A percentile compares a stretch with the other conserved stretches of the same genome.
Conservation (phyloP, 257 asterid species). For the Solanum peruvianum region DNA sequence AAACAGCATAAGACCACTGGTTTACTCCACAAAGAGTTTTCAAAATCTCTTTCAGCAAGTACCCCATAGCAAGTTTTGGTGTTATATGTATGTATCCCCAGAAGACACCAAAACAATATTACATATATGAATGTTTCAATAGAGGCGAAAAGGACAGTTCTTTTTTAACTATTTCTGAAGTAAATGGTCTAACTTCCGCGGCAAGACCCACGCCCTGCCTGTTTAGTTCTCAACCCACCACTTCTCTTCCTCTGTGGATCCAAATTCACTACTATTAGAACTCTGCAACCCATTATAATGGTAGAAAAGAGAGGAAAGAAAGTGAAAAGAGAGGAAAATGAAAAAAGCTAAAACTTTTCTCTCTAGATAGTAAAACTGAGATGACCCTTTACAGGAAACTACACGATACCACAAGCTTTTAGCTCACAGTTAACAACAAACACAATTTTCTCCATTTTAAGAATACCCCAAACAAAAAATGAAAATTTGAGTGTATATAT, state of each 20-base stretch:
- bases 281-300: conserved; percentile 54
- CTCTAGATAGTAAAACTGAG: not conserved
- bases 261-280: conserved; percentile 42
- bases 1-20: conserved; percentile 95
- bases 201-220: conserved; percentile 98
- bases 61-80: conserved; percentile 44
- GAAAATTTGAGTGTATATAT: not conserved
- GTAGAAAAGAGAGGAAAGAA: not conserved
- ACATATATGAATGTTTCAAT: not conserved
- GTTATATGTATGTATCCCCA: not conserved
- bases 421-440: conserved; percentile 53
- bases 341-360: not conserved
- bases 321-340: conserved; percentile 1
- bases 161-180: not conserved
- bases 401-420: conserved; percentile 86
- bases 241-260: conserved; percentile 88
- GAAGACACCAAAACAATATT: conserved; percentile 12
- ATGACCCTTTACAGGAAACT: conserved; percentile 17
- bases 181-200: conserved; percentile 74
- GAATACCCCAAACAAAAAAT: not conserved
- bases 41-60: conserved; percentile 84
- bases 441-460: conserved; percentile 54
- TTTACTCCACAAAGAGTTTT: conserved; percentile 92
- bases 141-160: not conserved
- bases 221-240: conserved; percentile 94